Percentiles rank a stretch among this genome's conserved stretches.
Evolutionary conservation across 768 basidiomycete species (phyloP).

Genomic region (Rhizopogon sp.): DNA sequence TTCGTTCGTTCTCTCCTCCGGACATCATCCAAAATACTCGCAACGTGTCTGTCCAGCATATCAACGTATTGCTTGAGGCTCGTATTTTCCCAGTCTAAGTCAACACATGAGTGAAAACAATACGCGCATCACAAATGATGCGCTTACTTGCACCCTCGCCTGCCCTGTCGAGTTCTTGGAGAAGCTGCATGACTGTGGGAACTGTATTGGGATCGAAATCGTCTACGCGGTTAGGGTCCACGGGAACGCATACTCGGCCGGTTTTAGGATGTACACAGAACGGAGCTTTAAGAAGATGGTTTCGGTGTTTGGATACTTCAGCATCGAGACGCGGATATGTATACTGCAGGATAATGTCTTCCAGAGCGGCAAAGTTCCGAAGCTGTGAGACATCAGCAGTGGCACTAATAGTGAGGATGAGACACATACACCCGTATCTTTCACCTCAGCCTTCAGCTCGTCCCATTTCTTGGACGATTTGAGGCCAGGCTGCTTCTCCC

Average conservation of each 20-base stretch:
- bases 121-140: background rate
- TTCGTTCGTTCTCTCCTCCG: slow-evolving; percentile 16
- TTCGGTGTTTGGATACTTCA: slow-evolving; percentile 95
- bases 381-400: slow-evolving; percentile 3
- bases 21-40: slow-evolving; percentile 26
- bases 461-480: slow-evolving; percentile 73
- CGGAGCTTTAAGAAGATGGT: slow-evolving; percentile 96
- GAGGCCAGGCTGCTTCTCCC: slow-evolving; percentile 47
- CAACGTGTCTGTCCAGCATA: slow-evolving; percentile 72
- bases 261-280: slow-evolving; percentile 98
- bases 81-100: slow-evolving; percentile 78
- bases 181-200: slow-evolving; percentile 82
- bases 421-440: background rate
- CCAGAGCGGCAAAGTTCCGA: slow-evolving; percentile 48
- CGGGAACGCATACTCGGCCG: slow-evolving; percentile 90
- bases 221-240: slow-evolving; percentile 72
- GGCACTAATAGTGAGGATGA: background rate
- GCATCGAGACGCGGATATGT: slow-evolving; percentile 96
- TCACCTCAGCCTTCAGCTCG: slow-evolving; percentile 43
- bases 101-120: slow-evolving; percentile 2
- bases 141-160: slow-evolving; percentile 45
- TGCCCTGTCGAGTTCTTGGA: slow-evolving; percentile 66
- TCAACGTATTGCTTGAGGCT: slow-evolving; percentile 87
- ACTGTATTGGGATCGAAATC: slow-evolving; percentile 81
- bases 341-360: slow-evolving; percentile 89